Evolutionary conservation across 148 eudicot genomes (phyloP).

Genomic region (Rhododendron williamsianum): DNA sequence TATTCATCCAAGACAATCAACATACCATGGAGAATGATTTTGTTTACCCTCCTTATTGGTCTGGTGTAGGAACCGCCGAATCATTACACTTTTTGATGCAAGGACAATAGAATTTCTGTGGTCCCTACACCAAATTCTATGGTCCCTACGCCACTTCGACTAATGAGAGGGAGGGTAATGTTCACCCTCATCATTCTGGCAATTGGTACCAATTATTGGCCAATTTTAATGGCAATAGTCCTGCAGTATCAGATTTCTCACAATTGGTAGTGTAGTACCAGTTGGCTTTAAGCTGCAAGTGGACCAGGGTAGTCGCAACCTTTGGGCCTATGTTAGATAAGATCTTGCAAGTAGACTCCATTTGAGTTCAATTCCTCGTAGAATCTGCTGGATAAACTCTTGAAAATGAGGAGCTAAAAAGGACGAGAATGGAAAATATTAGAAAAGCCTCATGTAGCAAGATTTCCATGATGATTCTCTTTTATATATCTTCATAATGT

Average conservation of each 20-base stretch:
- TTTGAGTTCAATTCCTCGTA: slow-evolving; percentile 4
- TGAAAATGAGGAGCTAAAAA: background rate
- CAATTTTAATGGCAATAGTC: background rate
- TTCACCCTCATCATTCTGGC: background rate
- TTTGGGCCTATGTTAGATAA: slow-evolving; percentile 3
- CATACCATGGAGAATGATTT: background rate
- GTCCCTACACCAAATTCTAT: too few relatives aligned
- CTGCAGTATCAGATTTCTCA: slow-evolving; percentile 2
- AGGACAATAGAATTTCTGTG: too few relatives aligned
- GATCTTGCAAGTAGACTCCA: slow-evolving; percentile 7
- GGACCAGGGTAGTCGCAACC: slow-evolving; percentile 5
- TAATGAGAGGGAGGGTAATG: too few relatives aligned
- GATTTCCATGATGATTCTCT: background rate
- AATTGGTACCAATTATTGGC: slow-evolving; percentile 3
- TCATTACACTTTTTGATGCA: too few relatives aligned
- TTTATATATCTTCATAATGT: background rate
- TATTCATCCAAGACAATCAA: background rate
- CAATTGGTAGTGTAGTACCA: slow-evolving; percentile 7
- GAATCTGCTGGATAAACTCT: background rate
- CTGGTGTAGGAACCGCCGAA: too few relatives aligned
- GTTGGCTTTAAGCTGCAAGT: slow-evolving; percentile 6
- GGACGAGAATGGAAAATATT: background rate
- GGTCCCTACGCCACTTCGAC: too few relatives aligned
- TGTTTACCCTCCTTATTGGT: too few relatives aligned
- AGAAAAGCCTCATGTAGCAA: background rate